Base-by-base conservation (phyloP, 805 yeast genomes). In the Naumovozyma castellii region DNA sequence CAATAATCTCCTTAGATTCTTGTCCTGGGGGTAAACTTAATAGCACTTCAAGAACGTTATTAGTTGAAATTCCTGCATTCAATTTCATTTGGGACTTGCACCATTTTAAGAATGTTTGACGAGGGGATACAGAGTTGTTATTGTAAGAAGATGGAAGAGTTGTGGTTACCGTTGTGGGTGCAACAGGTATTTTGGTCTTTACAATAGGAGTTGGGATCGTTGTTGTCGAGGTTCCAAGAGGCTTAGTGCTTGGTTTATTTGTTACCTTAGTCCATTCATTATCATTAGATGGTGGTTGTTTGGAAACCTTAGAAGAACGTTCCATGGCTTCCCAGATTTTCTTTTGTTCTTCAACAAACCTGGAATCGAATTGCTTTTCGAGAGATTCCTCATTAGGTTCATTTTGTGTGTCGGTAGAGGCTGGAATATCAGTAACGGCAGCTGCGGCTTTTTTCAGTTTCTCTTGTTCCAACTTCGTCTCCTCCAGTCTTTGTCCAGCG, bases 1-100 rank as follows among this genome's bases (percentile, higher is more conserved):
- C 81, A 56, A 90, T 87, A 57, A 90, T 84, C 58, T 80, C 95
- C 36, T 72, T 69, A 0, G 94, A 76, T 49, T 86, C 95, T 5
- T 70, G 51, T 31, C 78, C 75, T n/a, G 73, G 63, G 28, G 97
- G 96, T 45, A 90, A 72, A 44, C 86, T 79, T 45, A 88, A 66
- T 51, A 92, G 72, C 56, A 92, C 79, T 41, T 82, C 79, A 36
- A 90, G 67, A 32, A 92, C 76, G 56, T 84, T 95, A 46, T 80
- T 84, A 36, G 71, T 72, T 32, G 86, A 79, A 32, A 88, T 87
- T 14, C 84, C 80, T 8, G 79, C 73, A 56, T 84, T 80, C 57
- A 90, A 68, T 40, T 69, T 68, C 70, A 83, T 68, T 46, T 79
- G 75, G 3, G 75, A 57, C 51, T 84, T 74, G 44, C 86, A 80